Base-by-base conservation (phyloP, 495 filamentous ascomycete species). In the Usnea hakonensis region DNA sequence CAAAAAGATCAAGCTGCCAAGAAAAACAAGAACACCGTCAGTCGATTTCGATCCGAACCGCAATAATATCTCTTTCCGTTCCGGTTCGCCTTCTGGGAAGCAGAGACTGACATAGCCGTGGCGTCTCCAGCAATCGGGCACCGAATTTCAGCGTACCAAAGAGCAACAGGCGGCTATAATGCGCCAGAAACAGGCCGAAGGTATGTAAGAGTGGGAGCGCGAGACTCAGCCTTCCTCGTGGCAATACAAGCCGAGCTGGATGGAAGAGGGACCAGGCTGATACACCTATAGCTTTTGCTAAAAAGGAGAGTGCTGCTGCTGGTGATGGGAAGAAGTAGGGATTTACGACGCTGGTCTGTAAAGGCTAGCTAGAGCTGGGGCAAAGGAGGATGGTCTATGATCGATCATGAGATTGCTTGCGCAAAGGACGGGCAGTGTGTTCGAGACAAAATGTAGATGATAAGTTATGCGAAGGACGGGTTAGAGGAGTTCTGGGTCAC, bases 161-260 rank as follows among this genome's bases (percentile, higher is more conserved):
- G 90, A 95, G 71, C 76, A 82, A 41, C 82, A 83, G 55, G 91
- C 92, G 26, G 79, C 81, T 41, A 91, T 90, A 73, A 97, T 97
- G 92, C 83, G 89, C 41, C 82, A 87, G 74, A 97, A 97, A 81
- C 92, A 97, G 76, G 81, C 78, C 64, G 87, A 86, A 64, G 91
- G 91, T 96, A 80, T 57, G 68, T 57, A 17, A 17, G 21, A 38
- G 48, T 13, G 32, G 17, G 43, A 17, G 19, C 33, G 40, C 21
- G 57, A 40, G 38, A 61, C 32, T 2, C 16, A 9, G 17, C 26
- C 48, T 19, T 0, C 28, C 48, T 52, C 48, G 16, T 32, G 14
- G 28, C 28, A 32, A 30, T 30, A 6, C 13, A 13, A 17, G 21
- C 14, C 26, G 38, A 13, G 32, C 33, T 53, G 11, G 16, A 38